Evolutionary conservation across 1,139 yeast genomes (phyloP), one percentile per base, ranked within the genome.

Genomic region (Yarrowia galli): DNA sequence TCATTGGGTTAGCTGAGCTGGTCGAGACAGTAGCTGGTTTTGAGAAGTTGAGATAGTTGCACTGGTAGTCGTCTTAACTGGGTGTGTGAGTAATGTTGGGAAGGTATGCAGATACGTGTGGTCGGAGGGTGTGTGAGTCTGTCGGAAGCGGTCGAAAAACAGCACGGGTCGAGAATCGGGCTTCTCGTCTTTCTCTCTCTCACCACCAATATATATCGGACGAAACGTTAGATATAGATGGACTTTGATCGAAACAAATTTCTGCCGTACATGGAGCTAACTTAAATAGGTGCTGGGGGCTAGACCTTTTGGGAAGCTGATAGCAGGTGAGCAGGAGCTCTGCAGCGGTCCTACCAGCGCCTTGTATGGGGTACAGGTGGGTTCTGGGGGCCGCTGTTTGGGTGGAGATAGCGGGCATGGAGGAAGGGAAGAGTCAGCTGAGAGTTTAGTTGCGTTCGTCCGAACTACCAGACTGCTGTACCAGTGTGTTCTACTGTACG

Each of bases 211-310:
- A 36, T 53, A 36, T 53, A 53, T 53, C 58, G 28, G 43, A 20
- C 25, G 23, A 53, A 36, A 13, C 32, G 43, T 36, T 53, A 16
- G 58, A 35, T 35, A 36, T 53, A 35, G 42, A 53, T 53, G 58
- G 42, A 36, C 32, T 22, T 53, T 53, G 58, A 53, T 53, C 40
- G 48, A 54, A 54, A 54, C 61, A 54, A 54, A 54, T 54, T 54
- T 54, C 61, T 54, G 61, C 61, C 61, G 61, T 54, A 54, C 61
- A 54, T 54, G 61, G 61, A 54, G 61, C 61, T 54, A 54, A 54
- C 61, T 54, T 54, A 22, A 54, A 54, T 46, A 28, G 10, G 36
- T 48, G 56, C 46, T 16, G 45, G 56, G 32, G 61, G 46, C 61
- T 54, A 54, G 61, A 54, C 61, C 46, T 25, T 54, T 54, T 40